These are phyloP conservation scores for Termitomyces titanicus DNA, from an alignment of 768 basidiomycete genomes.

Conservation along the genomic window DNA sequence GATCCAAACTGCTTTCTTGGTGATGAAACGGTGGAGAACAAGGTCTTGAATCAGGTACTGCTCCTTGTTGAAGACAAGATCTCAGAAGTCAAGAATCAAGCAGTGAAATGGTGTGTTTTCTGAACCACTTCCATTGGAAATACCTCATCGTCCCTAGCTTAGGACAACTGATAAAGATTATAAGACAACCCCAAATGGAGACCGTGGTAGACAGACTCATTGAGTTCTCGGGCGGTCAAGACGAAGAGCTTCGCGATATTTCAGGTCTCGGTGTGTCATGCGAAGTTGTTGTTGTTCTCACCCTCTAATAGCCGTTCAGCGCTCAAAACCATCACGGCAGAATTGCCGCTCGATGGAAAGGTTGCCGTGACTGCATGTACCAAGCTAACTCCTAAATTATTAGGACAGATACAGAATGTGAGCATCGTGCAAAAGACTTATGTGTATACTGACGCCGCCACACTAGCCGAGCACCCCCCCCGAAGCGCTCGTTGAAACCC, in stretches of 20 bases:
- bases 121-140: background rate
- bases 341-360: slow-evolving; percentile 79
- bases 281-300: background rate
- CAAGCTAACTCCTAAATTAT: slow-evolving; percentile 80
- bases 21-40: slow-evolving; percentile 84
- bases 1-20: slow-evolving; percentile 73
- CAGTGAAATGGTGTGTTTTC: slow-evolving; percentile 82
- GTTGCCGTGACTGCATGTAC: slow-evolving; percentile 77
- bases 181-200: slow-evolving; percentile 80
- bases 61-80: slow-evolving; percentile 90
- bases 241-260: slow-evolving; percentile 93
- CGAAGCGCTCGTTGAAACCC: slow-evolving; percentile 78
- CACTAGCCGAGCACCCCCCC: slow-evolving; percentile 63
- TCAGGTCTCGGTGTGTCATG: slow-evolving; percentile 74
- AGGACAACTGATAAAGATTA: slow-evolving; percentile 86
- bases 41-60: slow-evolving; percentile 81
- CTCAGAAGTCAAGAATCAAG: slow-evolving; percentile 97
- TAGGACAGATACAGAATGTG: slow-evolving; percentile 77
- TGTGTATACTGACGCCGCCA: background rate
- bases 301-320: slow-evolving; percentile 40
- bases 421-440: slow-evolving; percentile 10
- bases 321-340: slow-evolving; percentile 91
- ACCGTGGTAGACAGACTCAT: slow-evolving; percentile 87
- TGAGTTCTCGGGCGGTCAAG: slow-evolving; percentile 77
- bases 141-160: slow-evolving; percentile 46